phyloP scores from a whole-genome alignment of 1,139 yeast genomes.

The Suhomyces choctaworum region DNA sequence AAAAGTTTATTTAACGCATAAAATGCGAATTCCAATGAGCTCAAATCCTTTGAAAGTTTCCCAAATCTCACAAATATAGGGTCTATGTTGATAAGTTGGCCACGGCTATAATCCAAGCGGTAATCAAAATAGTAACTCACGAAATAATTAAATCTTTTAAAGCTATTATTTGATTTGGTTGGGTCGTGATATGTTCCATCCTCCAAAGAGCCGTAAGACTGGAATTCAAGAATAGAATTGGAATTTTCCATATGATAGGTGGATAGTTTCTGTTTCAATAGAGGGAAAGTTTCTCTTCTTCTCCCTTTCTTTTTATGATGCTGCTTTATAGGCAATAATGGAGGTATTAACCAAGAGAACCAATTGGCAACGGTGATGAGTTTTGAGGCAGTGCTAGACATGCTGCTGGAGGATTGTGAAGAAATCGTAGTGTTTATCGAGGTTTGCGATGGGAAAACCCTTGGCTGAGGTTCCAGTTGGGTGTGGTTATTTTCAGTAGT shows the following conservation, averaged over 20 bases:
- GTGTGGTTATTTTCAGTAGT: no score
- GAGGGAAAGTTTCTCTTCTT: constrained; percentile 15
- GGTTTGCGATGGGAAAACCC: no score
- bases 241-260: constrained; percentile 18
- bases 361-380: constrained; percentile 17
- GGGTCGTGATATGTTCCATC: background rate
- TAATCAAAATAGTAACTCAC: constrained; percentile 24
- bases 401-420: no score
- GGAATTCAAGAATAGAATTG: constrained; percentile 12
- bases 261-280: constrained; percentile 17
- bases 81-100: constrained; percentile 16
- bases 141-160: constrained; percentile 21
- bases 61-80: constrained; percentile 19
- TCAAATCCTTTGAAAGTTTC: constrained; percentile 11
- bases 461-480: no score
- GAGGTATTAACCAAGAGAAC: constrained; percentile 29
- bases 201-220: constrained; percentile 12
- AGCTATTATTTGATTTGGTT: constrained; percentile 3
- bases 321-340: constrained; percentile 17
- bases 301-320: constrained; percentile 1
- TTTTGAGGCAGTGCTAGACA: no score
- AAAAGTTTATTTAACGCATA: constrained; percentile 12
- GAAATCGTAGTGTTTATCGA: no score
- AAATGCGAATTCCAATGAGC: constrained; percentile 7
- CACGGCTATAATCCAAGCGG: constrained; percentile 11